Evolutionary conservation across 352 stramenopile genomes (phyloP).

Genomic region (Phytopythium mirpurense): DNA sequence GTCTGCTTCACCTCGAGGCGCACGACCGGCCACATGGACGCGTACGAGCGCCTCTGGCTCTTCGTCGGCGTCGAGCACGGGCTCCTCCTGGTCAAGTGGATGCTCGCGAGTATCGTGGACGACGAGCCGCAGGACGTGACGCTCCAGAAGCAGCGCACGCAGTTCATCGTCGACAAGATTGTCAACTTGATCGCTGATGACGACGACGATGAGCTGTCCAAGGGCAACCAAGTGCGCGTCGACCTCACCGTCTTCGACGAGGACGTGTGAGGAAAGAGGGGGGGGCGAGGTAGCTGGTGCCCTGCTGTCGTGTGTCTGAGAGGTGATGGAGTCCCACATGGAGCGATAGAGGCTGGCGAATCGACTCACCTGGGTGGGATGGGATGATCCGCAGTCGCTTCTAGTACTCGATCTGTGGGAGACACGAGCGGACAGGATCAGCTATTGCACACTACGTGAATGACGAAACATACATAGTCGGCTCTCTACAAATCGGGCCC

Average conservation of each 20-base stretch:
- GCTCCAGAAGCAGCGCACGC: conserved; percentile 62
- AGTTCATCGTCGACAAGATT: conserved; percentile 73
- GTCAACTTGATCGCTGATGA: conserved; percentile 71
- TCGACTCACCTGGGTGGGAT: not conserved
- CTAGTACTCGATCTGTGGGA: not conserved
- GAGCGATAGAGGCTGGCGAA: not conserved
- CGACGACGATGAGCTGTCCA: conserved; percentile 52
- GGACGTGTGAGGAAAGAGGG: conserved; percentile 15
- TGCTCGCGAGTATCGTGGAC: conserved; percentile 60
- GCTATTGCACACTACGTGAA: not conserved
- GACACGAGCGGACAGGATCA: not conserved
- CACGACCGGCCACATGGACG: conserved; percentile 37
- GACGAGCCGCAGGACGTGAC: conserved; percentile 63
- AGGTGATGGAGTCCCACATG: too few species aligned
- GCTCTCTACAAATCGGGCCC: conserved; percentile 1
- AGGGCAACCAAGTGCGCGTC: conserved; percentile 76
- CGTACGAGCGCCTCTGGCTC: conserved; percentile 45
- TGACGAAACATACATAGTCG: not conserved
- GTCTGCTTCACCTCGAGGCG: conserved; percentile 88
- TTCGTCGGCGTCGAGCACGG: conserved; percentile 67
- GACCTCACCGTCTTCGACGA: conserved; percentile 79
- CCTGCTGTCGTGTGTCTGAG: too few species aligned
- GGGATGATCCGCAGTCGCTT: not conserved
- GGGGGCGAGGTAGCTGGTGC: too few species aligned
- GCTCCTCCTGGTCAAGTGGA: conserved; percentile 64